Percentiles rank a stretch among this genome's conserved stretches.
These are phyloP conservation scores for Trichoderma polysporum DNA, from an alignment of 2,329 filamentous ascomycete genomes.

Conservation along the genomic window DNA sequence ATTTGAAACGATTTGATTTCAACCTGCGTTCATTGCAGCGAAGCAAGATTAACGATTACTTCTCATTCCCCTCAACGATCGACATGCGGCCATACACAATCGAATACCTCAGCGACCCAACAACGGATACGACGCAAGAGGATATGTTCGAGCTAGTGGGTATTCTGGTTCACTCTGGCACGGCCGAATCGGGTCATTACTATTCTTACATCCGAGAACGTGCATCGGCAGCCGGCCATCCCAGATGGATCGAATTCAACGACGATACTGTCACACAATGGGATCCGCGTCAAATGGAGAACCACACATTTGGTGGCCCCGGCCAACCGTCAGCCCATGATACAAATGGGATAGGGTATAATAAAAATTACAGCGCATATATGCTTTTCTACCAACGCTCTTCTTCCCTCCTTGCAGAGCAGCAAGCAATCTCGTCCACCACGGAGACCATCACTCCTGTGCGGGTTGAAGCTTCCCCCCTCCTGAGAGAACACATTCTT, in stretches of 20 bases:
- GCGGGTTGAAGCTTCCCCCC: conserved; percentile 45
- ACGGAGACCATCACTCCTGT: conserved; percentile 37
- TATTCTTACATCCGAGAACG: conserved; percentile 92
- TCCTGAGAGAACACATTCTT: conserved; percentile 60
- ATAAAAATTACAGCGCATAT: conserved; percentile 85
- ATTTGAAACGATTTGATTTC: conserved; percentile 85
- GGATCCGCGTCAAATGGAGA: conserved; percentile 70
- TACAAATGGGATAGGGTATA: conserved; percentile 48
- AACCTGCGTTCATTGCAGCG: conserved; percentile 74
- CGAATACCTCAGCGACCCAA: conserved; percentile 70
- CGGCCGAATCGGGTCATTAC: conserved; percentile 92
- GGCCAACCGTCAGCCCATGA: conserved; percentile 54
- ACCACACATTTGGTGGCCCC: conserved; percentile 75
- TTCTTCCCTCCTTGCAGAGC: conserved; percentile 59
- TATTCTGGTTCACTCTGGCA: conserved; percentile 88
- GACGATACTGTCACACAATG: conserved; percentile 79
- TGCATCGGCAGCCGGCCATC: conserved; percentile 49
- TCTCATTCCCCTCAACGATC: conserved; percentile 79
- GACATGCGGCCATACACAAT: conserved; percentile 89
- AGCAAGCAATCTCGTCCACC: conserved; percentile 41
- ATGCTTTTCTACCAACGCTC: conserved; percentile 96
- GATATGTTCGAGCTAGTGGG: conserved; percentile 95
- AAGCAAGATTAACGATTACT: conserved; percentile 94
- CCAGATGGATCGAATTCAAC: conserved; percentile 87
- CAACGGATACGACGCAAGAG: conserved; percentile 49